A percentile compares a stretch with the other conserved stretches of the same genome.
phyloP scores from a whole-genome alignment of 352 stramenopile genomes.

The Globisporangium cylindrosporum region DNA sequence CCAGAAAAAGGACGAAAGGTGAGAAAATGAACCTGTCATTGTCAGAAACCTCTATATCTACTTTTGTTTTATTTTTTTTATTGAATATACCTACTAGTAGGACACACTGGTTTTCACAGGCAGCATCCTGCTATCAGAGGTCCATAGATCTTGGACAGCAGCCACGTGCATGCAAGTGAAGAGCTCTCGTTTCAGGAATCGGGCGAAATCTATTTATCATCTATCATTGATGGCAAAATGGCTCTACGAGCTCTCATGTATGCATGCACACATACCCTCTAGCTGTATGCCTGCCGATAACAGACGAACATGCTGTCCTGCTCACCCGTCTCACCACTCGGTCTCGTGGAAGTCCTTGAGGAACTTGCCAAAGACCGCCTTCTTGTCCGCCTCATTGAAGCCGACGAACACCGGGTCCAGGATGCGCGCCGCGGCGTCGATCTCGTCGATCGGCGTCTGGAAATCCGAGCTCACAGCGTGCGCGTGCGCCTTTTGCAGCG shows the following conservation, averaged over 20 bases:
- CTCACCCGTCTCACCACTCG: slow-evolving; percentile 66
- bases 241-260: background rate
- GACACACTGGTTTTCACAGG: background rate
- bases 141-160: background rate
- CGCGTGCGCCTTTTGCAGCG: slow-evolving; percentile 91
- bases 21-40: background rate
- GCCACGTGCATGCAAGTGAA: slow-evolving; percentile 4
- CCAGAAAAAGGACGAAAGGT: background rate
- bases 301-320: background rate
- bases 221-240: slow-evolving; percentile 5
- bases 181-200: background rate
- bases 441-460: slow-evolving; percentile 97
- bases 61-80: no score
- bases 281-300: background rate
- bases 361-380: slow-evolving; percentile 76
- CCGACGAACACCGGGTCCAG: slow-evolving; percentile 94
- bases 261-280: background rate
- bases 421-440: slow-evolving; percentile 94
- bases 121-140: background rate
- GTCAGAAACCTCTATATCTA: background rate
- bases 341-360: slow-evolving; percentile 90
- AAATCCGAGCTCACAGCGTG: slow-evolving; percentile 92
- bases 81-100: background rate
- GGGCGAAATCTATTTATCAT: background rate
- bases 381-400: slow-evolving; percentile 49